phyloP scores from a whole-genome alignment of 176 grass and related monocot genomes.

The Oropetium thomaeum region DNA sequence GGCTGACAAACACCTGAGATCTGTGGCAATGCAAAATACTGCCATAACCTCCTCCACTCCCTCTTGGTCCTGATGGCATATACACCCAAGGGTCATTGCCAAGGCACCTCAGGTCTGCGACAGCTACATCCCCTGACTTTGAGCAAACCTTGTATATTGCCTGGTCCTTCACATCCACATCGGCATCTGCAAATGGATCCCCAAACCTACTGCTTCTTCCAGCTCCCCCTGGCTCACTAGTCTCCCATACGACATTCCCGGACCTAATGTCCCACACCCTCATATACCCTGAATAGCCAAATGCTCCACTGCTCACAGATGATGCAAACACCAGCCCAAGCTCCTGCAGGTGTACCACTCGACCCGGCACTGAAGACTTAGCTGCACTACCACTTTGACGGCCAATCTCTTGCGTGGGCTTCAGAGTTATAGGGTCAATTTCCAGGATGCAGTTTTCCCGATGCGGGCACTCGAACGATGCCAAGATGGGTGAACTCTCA shows the following conservation, averaged over 20 bases:
- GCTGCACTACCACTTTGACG: constrained; percentile 76
- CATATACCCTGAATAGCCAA: constrained; percentile 96
- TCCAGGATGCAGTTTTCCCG: constrained; percentile 80
- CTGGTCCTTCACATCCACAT: constrained; percentile 57
- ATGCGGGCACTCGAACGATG: constrained; percentile 73
- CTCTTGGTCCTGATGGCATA: constrained; percentile 47
- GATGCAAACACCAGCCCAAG: constrained; percentile 64
- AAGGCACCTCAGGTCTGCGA: constrained; percentile 75
- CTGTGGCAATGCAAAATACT: constrained; percentile 71
- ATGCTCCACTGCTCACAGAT: constrained; percentile 67
- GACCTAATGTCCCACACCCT: constrained; percentile 77
- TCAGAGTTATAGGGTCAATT: constrained; percentile 65
- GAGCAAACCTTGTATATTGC: constrained; percentile 83
- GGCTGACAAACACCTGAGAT: constrained; percentile 73
- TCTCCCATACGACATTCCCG: constrained; percentile 80
- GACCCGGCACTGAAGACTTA: constrained; percentile 54
- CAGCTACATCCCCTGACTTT: constrained; percentile 74
- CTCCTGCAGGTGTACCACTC: constrained; percentile 59
- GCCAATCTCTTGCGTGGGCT: constrained; percentile 62
- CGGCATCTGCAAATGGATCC: constrained; percentile 75
- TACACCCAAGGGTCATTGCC: constrained; percentile 82
- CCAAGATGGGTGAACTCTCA: constrained; percentile 49
- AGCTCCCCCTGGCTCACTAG: constrained; percentile 72
- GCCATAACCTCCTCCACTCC: constrained; percentile 58
- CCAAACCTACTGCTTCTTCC: constrained; percentile 72